Conservation (phyloP, 2,329 filamentous ascomycete species). For the Thelonectria rubi region DNA sequence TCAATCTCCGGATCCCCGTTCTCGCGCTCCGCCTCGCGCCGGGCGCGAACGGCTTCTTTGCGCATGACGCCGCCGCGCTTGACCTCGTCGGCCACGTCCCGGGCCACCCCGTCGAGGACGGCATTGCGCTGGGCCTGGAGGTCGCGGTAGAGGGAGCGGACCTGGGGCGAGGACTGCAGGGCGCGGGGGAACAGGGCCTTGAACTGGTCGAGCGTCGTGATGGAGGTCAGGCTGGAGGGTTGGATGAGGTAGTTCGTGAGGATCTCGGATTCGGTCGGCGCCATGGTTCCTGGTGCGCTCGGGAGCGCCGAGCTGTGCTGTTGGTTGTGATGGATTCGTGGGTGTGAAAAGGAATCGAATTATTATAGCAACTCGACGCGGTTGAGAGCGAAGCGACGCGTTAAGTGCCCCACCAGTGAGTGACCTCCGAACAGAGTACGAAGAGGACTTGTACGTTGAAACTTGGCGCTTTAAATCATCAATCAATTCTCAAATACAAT, state of each 20-base stretch:
- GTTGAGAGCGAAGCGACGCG: conserved; percentile 24
- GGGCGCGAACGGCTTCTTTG: conserved; percentile 63
- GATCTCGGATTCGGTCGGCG: conserved; percentile 78
- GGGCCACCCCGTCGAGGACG: conserved; percentile 72
- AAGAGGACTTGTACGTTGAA: too few species aligned
- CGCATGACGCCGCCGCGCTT: conserved; percentile 67
- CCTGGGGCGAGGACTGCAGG: conserved; percentile 71
- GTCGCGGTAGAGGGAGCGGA: conserved; percentile 79
- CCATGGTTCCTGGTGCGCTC: conserved; percentile 58
- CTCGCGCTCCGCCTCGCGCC: conserved; percentile 61
- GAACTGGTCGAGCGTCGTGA: conserved; percentile 80
- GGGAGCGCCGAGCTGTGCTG: not conserved
- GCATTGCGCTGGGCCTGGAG: conserved; percentile 78
- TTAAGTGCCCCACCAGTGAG: conserved; percentile 34
- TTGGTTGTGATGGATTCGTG: not conserved
- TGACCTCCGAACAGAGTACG: not conserved
- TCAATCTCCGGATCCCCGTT: conserved; percentile 71
- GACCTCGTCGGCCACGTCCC: conserved; percentile 72
- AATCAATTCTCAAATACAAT: conserved; percentile 57
- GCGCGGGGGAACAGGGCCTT: conserved; percentile 77
- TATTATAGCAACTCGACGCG: conserved; percentile 25
- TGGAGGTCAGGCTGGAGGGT: conserved; percentile 76
- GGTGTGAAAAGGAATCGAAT: conserved; percentile 2
- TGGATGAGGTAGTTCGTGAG: conserved; percentile 81
- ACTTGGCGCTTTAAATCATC: too few species aligned